Evolutionary conservation across 1,139 yeast species (phyloP).

Genomic region (Petasospora fabianii): DNA sequence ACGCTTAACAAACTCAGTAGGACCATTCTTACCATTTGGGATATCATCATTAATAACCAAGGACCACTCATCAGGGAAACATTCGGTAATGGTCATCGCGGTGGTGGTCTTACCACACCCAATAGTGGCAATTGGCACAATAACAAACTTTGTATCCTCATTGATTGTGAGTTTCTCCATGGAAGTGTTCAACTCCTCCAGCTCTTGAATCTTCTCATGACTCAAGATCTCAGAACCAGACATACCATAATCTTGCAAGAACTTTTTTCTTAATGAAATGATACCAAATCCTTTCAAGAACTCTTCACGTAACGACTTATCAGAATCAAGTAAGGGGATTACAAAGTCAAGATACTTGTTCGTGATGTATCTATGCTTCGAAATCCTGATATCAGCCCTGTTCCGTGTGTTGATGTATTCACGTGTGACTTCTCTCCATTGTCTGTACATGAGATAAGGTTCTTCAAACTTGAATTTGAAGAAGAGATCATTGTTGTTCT

Average conservation of each 20-base stretch:
- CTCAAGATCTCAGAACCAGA: conserved; percentile 42
- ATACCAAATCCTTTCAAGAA: conserved; percentile 67
- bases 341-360: conserved; percentile 67
- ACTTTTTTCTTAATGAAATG: conserved; percentile 63
- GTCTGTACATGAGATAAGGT: conserved; percentile 87
- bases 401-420: conserved; percentile 45
- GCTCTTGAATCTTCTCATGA: conserved; percentile 32
- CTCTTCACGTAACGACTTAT: conserved; percentile 42
- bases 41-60: conserved; percentile 87
- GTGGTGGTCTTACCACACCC: conserved; percentile 97
- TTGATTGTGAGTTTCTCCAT: conserved; percentile 30
- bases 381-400: conserved; percentile 40
- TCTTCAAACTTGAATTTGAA: conserved; percentile 95
- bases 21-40: conserved; percentile 39
- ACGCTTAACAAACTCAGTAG: conserved; percentile 48
- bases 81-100: conserved; percentile 50
- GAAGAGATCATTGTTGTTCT: conserved; percentile 48
- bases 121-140: conserved; percentile 83
- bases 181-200: conserved; percentile 31
- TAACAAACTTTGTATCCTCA: conserved; percentile 46
- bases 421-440: conserved; percentile 84
- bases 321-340: conserved; percentile 44
- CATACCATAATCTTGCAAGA: conserved; percentile 45
- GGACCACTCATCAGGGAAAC: conserved; percentile 60
- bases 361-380: conserved; percentile 57